phyloP scores from a whole-genome alignment of 441 rosid species.

The Adansonia gregorii region DNA sequence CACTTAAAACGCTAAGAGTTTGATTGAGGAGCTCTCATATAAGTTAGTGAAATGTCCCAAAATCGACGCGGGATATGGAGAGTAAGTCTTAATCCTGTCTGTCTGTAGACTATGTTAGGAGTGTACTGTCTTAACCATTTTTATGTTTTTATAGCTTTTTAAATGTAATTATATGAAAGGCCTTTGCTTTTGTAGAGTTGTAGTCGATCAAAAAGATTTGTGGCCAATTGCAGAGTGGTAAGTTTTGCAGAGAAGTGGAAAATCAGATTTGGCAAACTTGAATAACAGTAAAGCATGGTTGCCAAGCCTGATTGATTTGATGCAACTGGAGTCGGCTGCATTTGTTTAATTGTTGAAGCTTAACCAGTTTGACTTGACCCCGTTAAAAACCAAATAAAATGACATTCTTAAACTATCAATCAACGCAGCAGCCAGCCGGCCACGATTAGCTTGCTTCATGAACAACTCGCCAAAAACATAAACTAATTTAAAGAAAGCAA shows the following conservation, averaged over 20 bases:
- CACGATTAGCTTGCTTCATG: neutral
- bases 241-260: neutral
- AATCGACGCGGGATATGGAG: neutral
- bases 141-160: neutral
- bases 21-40: neutral
- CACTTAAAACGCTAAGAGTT: neutral
- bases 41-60: constrained; percentile 14
- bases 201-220: neutral
- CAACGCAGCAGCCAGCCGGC: neutral
- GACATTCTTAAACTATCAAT: neutral
- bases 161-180: neutral
- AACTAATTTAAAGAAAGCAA: neutral
- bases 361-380: neutral
- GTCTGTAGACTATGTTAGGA: neutral
- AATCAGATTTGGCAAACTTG: neutral
- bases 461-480: neutral
- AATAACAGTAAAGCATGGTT: neutral
- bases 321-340: too few relatives aligned
- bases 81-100: neutral
- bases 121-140: neutral
- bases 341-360: too few relatives aligned
- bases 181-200: neutral
- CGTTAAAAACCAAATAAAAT: neutral
- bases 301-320: too few relatives aligned
- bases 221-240: neutral